Base-by-base conservation (phyloP, 768 basidiomycete species). In the Mycena capillaripes region DNA sequence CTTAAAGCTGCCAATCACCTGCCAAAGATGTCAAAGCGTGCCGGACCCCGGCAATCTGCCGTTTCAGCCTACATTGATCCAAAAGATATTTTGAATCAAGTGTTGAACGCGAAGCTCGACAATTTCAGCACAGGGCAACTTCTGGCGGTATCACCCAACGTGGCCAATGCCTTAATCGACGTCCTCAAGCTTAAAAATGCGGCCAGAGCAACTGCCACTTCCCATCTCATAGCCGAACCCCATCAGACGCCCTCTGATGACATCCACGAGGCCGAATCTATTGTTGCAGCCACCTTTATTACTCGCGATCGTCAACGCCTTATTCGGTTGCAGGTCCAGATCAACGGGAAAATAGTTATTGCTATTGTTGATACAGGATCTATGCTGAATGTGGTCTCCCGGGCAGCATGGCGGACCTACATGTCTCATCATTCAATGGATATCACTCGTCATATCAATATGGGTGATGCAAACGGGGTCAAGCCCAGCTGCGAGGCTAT, bases 401-500 rank as follows among this genome's bases (percentile, higher is more conserved):
- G 56, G 12, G 50, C 50, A 10, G 61, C 60, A 1, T 72, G 64
- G 62, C 25, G 58, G 21, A 38, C 46, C 7, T 55, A 30, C 8
- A 62, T 72, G 56, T n/a, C 59, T 16, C 46, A 69, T 10, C 2
- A 16, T 8, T 61, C 72, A 5, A 73, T 76, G 50, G 75, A 76
- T 30, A 67, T 62, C 11, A 63, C 58, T 12, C 38, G 56, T 32
- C 57, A 63, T 23, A 68, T 66, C 14, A 71, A 46, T 5, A 72
- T 78, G 71, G 52, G 48, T 21, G 76, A 80, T 48, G 77, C 76
- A 6, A 80, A 79, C 56, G 77, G 77, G 75, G 76, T 3, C 60
- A 73, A 53, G 29, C 53, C 3, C 55, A 67, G 16, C 66, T 80
- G 4, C 40, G 62, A 19, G 78, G 77, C 10, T 68, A 71, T 32